Base-by-base conservation (phyloP, 257 asterid species). In the Solanum rostratum region DNA sequence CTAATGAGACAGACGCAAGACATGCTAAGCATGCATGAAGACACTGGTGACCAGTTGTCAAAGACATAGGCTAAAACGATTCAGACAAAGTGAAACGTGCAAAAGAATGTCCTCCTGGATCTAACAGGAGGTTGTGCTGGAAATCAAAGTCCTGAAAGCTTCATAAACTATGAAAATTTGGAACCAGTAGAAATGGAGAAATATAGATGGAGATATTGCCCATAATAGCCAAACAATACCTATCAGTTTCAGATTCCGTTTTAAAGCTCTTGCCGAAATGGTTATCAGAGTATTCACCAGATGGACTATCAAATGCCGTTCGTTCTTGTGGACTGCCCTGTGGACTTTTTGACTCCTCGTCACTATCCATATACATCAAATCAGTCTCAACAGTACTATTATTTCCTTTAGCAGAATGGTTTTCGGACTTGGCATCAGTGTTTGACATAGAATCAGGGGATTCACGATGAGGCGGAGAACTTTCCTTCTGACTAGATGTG, bases 341-440 rank as follows among this genome's bases (percentile, higher is more conserved):
- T 46, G 95, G 93, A 88, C 97, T 97, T 89, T 92, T 92, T 49
- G 97, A 89, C 82, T 94, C 99, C 79, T 93, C 98, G 37, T 93
- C 98, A 37, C 97, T 91, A 82, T 85, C 90, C 37, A 79, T 24
- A 84, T 87, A 91, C 33, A 87, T 84, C 59, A 96, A 90, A 89
- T 94, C 98, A 59, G 91, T 85, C 85, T 94, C 98, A 71, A 93
- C 85, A 84, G 88, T 88, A 89, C 88, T 82, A 76, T 76, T 82
- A 81, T 76, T 84, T 29, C 87, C 94, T 24, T 86, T 82, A 86
- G 81, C 87, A 83, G 91, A 93, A 88, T 85, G 88, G 80, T 84
- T 91, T 54, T 90, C 97, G 80, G 94, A 87, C 53, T 87, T 80
- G 74, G 90, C 90, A 85, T 91, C 92, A 76, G 89, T 90, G 88